Conservation (phyloP, 2,329 filamentous ascomycete species). For the Xylariales sp. region DNA sequence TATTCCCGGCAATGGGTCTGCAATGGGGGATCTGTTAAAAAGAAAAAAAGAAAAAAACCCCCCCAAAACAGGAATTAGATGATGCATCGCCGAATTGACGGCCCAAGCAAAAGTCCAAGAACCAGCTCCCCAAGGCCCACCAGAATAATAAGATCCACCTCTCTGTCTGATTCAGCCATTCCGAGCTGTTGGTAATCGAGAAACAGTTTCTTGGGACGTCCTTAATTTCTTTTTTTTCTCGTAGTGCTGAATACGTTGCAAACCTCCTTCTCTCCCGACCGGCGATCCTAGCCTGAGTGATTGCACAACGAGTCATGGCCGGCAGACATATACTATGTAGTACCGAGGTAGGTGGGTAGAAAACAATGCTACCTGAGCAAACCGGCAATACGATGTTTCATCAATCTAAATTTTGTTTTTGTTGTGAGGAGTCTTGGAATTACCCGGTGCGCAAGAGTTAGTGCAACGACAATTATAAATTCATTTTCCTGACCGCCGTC, state of each 20-base stretch:
- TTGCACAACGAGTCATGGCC: background rate
- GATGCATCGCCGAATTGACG: conserved; percentile 5
- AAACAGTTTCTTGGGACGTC: conserved; percentile 1
- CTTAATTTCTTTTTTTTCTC: background rate
- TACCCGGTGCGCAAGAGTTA: background rate
- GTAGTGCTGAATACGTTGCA: background rate
- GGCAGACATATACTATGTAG: background rate
- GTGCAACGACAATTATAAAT: conserved; percentile 9
- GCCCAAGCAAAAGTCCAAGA: background rate
- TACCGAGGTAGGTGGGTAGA: background rate
- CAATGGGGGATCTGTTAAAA: background rate
- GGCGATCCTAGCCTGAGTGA: conserved; percentile 9
- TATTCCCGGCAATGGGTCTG: background rate
- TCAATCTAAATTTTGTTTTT: background rate
- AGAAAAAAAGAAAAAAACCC: conserved; percentile 1
- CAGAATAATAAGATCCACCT: conserved; percentile 5
- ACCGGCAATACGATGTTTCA: background rate
- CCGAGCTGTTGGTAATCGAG: conserved; percentile 27
- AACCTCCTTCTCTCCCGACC: background rate
- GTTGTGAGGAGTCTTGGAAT: background rate
- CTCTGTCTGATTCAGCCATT: conserved; percentile 23
- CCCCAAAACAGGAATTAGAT: background rate
- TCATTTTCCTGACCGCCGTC: conserved; percentile 1
- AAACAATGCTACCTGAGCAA: background rate
- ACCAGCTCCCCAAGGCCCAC: conserved; percentile 10